Evolutionary conservation across 2,329 filamentous ascomycete species (phyloP), one percentile per base, ranked within the genome.

Genomic region (Monascus ruber): DNA sequence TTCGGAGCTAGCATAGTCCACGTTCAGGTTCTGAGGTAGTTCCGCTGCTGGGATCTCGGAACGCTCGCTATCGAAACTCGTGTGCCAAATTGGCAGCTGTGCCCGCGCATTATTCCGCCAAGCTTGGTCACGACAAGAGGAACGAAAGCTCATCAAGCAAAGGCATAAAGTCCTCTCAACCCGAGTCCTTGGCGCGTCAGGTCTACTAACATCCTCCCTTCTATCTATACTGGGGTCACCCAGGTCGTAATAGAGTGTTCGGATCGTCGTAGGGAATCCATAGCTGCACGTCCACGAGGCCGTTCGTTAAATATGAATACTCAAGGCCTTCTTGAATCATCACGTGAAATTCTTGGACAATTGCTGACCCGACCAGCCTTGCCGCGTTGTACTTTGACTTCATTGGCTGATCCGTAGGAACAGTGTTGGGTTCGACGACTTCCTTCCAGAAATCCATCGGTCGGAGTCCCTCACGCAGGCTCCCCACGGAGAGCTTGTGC

Each of bases 111-210:
- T 17, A 43, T 54, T 51, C 32, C 52, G 41, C 53, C 51, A 58
- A 2, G 24, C 34, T 26, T 55, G 50, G 35, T 47, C 45, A 11
- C 50, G 50, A 17, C 38, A 1, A n/a, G 24, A 11, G 0, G 44
- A 40, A n/a, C 37, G 32, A 38, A 43, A 55, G 34, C 46, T 43
- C 49, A 53, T 50, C 17, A 55, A 36, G 29, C 48, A 53, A 29
- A 49, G 40, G 31, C 50, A 54, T 9, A 57, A 33, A 3, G 48
- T 38, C 26, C 48, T 41, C 1, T 25, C 44, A 42, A 57, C 40
- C 3, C 37, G n/a, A 5, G 48, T 52, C 11, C 24, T 34, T 24
- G 43, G 41, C 26, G 34, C 33, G 6, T 33, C 24, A 32, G 43
- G 42, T 35, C 11, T 39, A 26, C 27, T 27, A 37, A 33, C 29